phyloP scores from a whole-genome alignment of 208 protist species.

The Acanthamoeba lenticulata region DNA sequence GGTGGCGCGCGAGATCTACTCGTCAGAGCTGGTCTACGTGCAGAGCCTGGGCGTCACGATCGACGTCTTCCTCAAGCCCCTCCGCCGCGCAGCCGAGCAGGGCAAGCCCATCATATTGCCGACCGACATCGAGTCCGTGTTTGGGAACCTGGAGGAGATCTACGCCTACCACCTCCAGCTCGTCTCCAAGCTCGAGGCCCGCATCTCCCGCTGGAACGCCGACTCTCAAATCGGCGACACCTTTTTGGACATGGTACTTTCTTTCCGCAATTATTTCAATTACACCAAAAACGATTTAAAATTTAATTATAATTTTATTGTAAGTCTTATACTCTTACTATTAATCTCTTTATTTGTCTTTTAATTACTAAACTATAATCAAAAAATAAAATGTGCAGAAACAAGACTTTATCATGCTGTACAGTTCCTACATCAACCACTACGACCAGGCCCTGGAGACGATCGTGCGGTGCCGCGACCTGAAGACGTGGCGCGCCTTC shows the following conservation, averaged over 20 bases:
- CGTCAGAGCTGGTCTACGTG: constrained; percentile 4
- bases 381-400: too few relatives aligned
- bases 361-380: too few relatives aligned
- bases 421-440: constrained; percentile 58
- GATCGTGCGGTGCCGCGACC: neutral
- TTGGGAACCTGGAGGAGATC: constrained; percentile 52
- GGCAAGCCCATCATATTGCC: constrained; percentile 41
- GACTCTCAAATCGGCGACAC: constrained; percentile 4
- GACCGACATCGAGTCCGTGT: neutral
- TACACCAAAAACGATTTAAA: too few relatives aligned
- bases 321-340: too few relatives aligned
- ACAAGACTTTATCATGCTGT: constrained; percentile 41
- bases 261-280: neutral
- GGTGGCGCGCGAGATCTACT: constrained; percentile 12
- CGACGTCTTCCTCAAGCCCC: constrained; percentile 10
- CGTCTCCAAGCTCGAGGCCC: constrained; percentile 48
- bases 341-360: too few relatives aligned
- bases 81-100: neutral
- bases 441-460: constrained; percentile 61
- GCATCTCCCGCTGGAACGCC: neutral
- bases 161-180: constrained; percentile 41
- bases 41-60: constrained; percentile 25
- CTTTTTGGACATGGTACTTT: constrained; percentile 48
- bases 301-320: too few relatives aligned
- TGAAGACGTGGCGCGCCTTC: constrained; percentile 2